Base-by-base conservation (phyloP, 495 filamentous ascomycete species). In the Talaromyces thailandensis region DNA sequence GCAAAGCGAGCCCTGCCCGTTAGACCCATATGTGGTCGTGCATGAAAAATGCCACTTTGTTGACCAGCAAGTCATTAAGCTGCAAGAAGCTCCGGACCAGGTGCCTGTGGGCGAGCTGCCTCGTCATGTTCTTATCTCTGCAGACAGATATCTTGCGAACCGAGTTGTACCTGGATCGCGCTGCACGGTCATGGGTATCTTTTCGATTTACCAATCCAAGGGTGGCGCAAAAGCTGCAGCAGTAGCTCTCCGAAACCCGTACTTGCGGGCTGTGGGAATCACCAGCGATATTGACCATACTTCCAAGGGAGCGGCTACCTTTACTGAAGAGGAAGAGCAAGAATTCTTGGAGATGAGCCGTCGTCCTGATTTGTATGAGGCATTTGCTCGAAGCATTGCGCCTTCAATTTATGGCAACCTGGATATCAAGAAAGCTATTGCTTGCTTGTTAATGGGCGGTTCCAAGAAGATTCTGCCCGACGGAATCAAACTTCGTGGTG, bases 381-480 rank as follows among this genome's bases (percentile, higher is more conserved):
- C 89, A 35, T 91, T 99, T 71, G 86, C 92, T 7, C 85, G 89
- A 63, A 97, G 93, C 73, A 96, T 99, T 65, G 95, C 94, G 16
- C 95, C 95, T 0, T 97, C 94, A 0, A 99, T 99, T 69, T 99
- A 96, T 68, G 95, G 95, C 26, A 98, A 96, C 71, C 69, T 81
- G 56, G 92, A 99, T 66, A 99, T 99, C 70, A 99, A 99, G 72
- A 99, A 97, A 74, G 86, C 95, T n/a, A 98, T 99, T 68, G 85
- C 96, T 0, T 98, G 95, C 72, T 81, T 99, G 2, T 82, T 99
- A 1, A 84, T 99, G 67, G 95, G 95, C 64, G 95, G 95, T 14
- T 96, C 91, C 23, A 99, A 99, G 78, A 99, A 99, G 75, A 96
- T 99, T 50, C 82, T 99, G 2, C 95, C 95, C 0, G 95, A 99